phyloP scores from a whole-genome alignment of 1,139 yeast species.

The Diutina mesorugosa region DNA sequence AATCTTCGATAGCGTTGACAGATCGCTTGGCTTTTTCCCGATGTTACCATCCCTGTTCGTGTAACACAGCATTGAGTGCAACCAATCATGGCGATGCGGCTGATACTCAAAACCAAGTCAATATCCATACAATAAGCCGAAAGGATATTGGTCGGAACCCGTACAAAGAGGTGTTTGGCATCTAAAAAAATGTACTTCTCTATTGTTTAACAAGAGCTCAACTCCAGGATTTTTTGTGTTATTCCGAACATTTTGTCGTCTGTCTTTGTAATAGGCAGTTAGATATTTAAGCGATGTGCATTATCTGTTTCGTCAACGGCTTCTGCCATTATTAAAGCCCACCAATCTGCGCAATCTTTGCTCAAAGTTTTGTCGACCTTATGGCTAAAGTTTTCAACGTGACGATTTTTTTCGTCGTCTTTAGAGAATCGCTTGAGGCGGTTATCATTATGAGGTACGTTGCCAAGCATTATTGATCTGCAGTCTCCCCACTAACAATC shows the following conservation, averaged over 20 bases:
- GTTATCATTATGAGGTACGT: slow-evolving; percentile 14
- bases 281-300: neutral
- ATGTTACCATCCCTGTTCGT: neutral
- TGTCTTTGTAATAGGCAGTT: too few species aligned
- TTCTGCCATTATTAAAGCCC: neutral
- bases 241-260: too few species aligned
- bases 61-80: neutral
- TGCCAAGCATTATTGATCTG: neutral
- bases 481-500: neutral
- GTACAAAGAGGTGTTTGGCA: too few species aligned
- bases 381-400: slow-evolving; percentile 34
- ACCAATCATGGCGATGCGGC: neutral
- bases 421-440: slow-evolving; percentile 80
- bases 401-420: slow-evolving; percentile 77
- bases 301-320: neutral
- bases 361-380: neutral
- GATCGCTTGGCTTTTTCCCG: neutral
- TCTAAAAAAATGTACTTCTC: too few species aligned
- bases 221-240: neutral
- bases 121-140: too few species aligned
- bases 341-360: neutral
- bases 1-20: neutral
- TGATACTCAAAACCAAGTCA: too few species aligned
- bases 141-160: too few species aligned
- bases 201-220: neutral